phyloP scores from a whole-genome alignment of 495 filamentous ascomycete genomes.

The Talaromyces wortmannii region DNA sequence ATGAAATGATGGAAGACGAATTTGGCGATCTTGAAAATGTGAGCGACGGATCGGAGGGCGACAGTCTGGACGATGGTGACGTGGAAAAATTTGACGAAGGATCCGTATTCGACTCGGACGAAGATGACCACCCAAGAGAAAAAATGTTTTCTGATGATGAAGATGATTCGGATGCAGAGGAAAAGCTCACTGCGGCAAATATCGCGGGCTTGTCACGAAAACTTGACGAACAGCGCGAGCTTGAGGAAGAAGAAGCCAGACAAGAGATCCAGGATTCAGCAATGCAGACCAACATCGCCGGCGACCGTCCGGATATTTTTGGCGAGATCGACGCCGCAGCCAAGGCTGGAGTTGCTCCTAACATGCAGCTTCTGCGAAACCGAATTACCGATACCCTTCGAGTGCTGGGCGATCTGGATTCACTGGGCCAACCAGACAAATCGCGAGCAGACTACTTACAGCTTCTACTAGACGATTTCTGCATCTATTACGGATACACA shows the following conservation, averaged over 20 bases:
- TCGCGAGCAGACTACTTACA: conserved; percentile 82
- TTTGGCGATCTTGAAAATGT: conserved; percentile 47
- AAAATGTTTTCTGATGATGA: conserved; percentile 94
- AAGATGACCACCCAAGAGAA: conserved; percentile 46
- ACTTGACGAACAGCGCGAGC: conserved; percentile 61
- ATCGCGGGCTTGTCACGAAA: conserved; percentile 85
- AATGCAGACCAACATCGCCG: conserved; percentile 89
- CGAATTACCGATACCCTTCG: conserved; percentile 91
- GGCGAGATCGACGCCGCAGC: conserved; percentile 45
- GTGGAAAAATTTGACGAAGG: conserved; percentile 51
- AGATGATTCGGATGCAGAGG: conserved; percentile 80
- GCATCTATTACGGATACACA: conserved; percentile 88
- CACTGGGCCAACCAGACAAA: conserved; percentile 65
- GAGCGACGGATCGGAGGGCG: conserved; percentile 34
- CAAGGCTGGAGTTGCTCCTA: conserved; percentile 65
- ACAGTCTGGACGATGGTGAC: conserved; percentile 45
- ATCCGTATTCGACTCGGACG: conserved; percentile 71
- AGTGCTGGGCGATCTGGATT: conserved; percentile 80
- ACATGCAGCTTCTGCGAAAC: conserved; percentile 81
- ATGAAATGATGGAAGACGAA: conserved; percentile 39
- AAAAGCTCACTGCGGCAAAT: conserved; percentile 90
- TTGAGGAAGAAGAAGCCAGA: conserved; percentile 63
- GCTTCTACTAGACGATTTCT: conserved; percentile 85
- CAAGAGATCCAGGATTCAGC: conserved; percentile 71
- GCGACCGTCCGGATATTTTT: conserved; percentile 69